Evolutionary conservation across 805 yeast species (phyloP).

Genomic region (Spathaspora girioi): DNA sequence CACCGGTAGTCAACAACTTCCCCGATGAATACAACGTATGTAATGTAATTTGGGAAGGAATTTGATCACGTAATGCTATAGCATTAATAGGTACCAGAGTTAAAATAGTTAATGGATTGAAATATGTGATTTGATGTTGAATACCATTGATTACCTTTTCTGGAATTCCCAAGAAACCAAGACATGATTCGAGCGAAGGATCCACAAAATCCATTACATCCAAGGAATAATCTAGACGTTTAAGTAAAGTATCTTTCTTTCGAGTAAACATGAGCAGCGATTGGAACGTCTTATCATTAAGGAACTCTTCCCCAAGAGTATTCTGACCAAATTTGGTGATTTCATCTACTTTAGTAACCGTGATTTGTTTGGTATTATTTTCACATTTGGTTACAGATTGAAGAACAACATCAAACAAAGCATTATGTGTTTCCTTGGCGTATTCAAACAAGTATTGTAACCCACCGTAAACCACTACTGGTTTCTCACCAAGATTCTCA

Average conservation of each 20-base stretch:
- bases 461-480: constrained; percentile 59
- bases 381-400: constrained; percentile 66
- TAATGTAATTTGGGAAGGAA: constrained; percentile 36
- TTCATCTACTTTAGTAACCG: constrained; percentile 56
- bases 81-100: constrained; percentile 28
- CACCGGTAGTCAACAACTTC: constrained; percentile 39
- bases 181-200: constrained; percentile 61
- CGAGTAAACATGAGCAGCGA: constrained; percentile 82
- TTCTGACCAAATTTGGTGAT: constrained; percentile 61
- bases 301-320: constrained; percentile 60
- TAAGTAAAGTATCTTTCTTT: constrained; percentile 56
- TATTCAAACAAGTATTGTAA: constrained; percentile 62
- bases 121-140: constrained; percentile 24
- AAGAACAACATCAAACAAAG: constrained; percentile 62
- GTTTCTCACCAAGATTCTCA: constrained; percentile 45
- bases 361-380: constrained; percentile 57
- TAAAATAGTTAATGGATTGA: constrained; percentile 29
- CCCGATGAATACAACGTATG: constrained; percentile 39
- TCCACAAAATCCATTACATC: constrained; percentile 76
- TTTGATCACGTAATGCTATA: constrained; percentile 25
- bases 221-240: constrained; percentile 56
- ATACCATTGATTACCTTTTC: constrained; percentile 23
- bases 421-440: constrained; percentile 64
- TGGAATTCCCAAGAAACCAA: constrained; percentile 42
- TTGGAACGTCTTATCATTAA: constrained; percentile 60